Evolutionary conservation across 2,329 filamentous ascomycete genomes (phyloP).

Genomic region (Ophiognomonia clavigignenti-juglandacearum): DNA sequence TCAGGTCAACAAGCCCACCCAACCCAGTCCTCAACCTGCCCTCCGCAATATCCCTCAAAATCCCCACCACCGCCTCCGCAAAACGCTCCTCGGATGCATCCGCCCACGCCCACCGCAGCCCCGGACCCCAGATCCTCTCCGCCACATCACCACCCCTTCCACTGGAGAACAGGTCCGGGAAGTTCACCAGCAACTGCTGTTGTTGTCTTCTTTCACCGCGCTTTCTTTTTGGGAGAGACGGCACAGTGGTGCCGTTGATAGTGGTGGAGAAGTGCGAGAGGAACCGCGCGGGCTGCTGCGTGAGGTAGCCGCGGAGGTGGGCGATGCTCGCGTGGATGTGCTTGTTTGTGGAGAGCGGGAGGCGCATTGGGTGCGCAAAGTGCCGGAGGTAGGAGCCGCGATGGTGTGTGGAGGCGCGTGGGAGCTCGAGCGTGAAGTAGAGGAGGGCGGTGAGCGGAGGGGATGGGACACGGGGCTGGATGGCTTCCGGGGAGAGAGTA

Average conservation of each 20-base stretch:
- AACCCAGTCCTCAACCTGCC: neutral
- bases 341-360: neutral
- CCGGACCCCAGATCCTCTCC: neutral
- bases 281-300: neutral
- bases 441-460: neutral
- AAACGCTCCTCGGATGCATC: neutral
- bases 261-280: neutral
- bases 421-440: neutral
- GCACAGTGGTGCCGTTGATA: neutral
- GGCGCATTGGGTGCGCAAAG: neutral
- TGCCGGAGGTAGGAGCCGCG: neutral
- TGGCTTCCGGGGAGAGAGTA: neutral
- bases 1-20: neutral
- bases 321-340: neutral
- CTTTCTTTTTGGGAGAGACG: neutral
- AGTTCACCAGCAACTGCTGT: neutral
- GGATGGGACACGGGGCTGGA: neutral
- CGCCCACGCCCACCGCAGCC: neutral
- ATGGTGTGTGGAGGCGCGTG: neutral
- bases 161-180: neutral
- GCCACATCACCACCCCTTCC: neutral
- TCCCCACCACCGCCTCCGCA: neutral
- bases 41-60: neutral
- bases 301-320: neutral
- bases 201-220: neutral